Evolutionary conservation across 768 basidiomycete species (phyloP).

Genomic region (Psilocybe subaeruginosa): DNA sequence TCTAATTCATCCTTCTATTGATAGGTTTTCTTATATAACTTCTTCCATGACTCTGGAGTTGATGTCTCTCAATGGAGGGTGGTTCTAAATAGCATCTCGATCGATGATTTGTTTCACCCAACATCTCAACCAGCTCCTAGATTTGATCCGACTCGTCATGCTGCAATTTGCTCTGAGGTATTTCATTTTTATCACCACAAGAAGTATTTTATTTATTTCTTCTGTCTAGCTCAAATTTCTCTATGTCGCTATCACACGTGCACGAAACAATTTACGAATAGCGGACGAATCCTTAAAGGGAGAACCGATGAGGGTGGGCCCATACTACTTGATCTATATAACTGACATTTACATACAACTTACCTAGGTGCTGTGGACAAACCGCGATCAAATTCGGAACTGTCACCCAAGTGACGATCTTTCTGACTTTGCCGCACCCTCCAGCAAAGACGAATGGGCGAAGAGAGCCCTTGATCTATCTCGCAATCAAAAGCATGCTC

Average conservation of each 20-base stretch:
- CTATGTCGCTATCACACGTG: slow-evolving; percentile 74
- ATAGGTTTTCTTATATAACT: slow-evolving; percentile 75
- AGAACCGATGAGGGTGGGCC: slow-evolving; percentile 58
- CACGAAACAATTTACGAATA: slow-evolving; percentile 71
- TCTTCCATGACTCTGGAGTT: slow-evolving; percentile 66
- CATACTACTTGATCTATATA: neutral
- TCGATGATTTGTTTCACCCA: slow-evolving; percentile 16
- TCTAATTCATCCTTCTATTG: neutral
- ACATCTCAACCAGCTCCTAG: slow-evolving; percentile 29
- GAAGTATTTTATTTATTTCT: neutral
- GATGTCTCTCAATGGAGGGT: slow-evolving; percentile 62
- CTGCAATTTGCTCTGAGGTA: slow-evolving; percentile 63
- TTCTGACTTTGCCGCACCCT: slow-evolving; percentile 57
- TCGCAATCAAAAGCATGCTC: slow-evolving; percentile 46
- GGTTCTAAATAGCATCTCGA: slow-evolving; percentile 42
- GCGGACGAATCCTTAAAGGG: slow-evolving; percentile 60
- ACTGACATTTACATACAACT: neutral
- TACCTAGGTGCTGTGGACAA: slow-evolving; percentile 54
- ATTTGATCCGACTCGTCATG: slow-evolving; percentile 54
- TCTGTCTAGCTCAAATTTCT: slow-evolving; percentile 58
- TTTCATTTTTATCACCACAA: slow-evolving; percentile 1
- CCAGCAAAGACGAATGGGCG: slow-evolving; percentile 45
- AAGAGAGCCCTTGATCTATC: slow-evolving; percentile 37
- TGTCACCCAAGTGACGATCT: slow-evolving; percentile 50
- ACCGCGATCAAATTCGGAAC: slow-evolving; percentile 45